Conservation (phyloP, 2,329 filamentous ascomycete genomes). For the Aspergillus fructus region DNA sequence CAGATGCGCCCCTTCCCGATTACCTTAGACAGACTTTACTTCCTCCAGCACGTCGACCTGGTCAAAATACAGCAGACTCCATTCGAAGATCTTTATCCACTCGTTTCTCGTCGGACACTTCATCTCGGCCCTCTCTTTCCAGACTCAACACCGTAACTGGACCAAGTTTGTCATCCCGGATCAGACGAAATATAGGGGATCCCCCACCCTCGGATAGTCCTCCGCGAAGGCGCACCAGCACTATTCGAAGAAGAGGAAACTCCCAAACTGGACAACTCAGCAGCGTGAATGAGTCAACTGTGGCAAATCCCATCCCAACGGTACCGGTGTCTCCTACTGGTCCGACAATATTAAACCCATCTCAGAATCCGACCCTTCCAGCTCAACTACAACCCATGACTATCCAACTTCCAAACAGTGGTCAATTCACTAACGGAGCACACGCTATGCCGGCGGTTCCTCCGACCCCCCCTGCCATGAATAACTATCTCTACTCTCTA, state of each 20-base stretch:
- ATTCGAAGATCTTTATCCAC: conserved; percentile 26
- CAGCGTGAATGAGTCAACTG: background rate
- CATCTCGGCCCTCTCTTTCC: conserved; percentile 27
- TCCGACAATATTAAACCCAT: background rate
- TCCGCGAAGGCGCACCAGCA: conserved; percentile 14
- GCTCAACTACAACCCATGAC: background rate
- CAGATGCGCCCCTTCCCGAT: conserved; percentile 39
- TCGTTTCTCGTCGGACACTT: conserved; percentile 22
- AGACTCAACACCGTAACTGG: conserved; percentile 28
- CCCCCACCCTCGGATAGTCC: conserved; percentile 14
- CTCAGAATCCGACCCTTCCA: background rate
- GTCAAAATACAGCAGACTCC: conserved; percentile 12
- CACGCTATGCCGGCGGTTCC: conserved; percentile 15
- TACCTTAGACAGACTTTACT: conserved; percentile 35
- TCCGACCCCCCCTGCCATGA: conserved; percentile 11
- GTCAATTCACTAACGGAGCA: conserved; percentile 6
- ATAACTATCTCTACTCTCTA: conserved; percentile 31
- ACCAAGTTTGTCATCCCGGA: conserved; percentile 16
- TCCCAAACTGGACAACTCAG: conserved; percentile 2
- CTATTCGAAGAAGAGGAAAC: conserved; percentile 12
- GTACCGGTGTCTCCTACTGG: background rate
- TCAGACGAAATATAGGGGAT: conserved; percentile 20
- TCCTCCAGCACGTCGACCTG: conserved; percentile 23
- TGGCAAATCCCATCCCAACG: background rate
- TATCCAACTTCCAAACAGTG: background rate